Evolutionary conservation across 2,329 filamentous ascomycete genomes (phyloP).

Genomic region (Coniella vitis): DNA sequence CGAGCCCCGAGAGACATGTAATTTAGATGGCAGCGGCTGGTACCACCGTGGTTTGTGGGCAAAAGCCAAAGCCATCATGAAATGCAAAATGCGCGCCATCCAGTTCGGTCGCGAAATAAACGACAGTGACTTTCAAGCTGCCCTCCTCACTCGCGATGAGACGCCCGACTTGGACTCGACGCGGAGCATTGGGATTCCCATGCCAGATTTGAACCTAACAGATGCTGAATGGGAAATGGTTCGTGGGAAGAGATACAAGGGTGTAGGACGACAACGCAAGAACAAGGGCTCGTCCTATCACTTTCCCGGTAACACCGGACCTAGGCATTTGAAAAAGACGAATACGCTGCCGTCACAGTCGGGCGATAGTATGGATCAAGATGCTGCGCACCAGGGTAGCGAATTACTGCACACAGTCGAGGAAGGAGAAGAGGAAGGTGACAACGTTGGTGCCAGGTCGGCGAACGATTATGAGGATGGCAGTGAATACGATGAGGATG

Average conservation of each 20-base stretch:
- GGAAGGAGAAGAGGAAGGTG: constrained; percentile 2
- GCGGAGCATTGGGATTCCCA: constrained; percentile 29
- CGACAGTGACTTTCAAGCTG: constrained; percentile 38
- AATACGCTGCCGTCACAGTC: background rate
- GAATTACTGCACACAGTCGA: constrained; percentile 20
- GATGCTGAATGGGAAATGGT: constrained; percentile 29
- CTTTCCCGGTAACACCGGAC: constrained; percentile 8
- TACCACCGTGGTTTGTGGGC: constrained; percentile 74
- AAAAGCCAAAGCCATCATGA: constrained; percentile 82
- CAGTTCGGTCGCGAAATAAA: constrained; percentile 47
- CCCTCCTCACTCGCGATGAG: constrained; percentile 31
- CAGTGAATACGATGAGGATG: constrained; percentile 24
- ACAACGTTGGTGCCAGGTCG: background rate
- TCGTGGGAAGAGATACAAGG: constrained; percentile 27
- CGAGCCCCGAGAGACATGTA: constrained; percentile 51
- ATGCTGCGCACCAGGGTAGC: constrained; percentile 3
- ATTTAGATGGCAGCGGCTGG: constrained; percentile 67
- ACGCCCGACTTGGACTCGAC: constrained; percentile 24
- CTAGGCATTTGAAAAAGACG: background rate
- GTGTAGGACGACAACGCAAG: constrained; percentile 17
- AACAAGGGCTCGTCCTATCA: constrained; percentile 22
- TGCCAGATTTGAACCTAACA: constrained; percentile 33
- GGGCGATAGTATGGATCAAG: constrained; percentile 4
- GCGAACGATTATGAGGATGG: constrained; percentile 20
- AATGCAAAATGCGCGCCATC: constrained; percentile 70